Conservation (phyloP, 345 rosid genomes). For the Abelmoschus esculentus region DNA sequence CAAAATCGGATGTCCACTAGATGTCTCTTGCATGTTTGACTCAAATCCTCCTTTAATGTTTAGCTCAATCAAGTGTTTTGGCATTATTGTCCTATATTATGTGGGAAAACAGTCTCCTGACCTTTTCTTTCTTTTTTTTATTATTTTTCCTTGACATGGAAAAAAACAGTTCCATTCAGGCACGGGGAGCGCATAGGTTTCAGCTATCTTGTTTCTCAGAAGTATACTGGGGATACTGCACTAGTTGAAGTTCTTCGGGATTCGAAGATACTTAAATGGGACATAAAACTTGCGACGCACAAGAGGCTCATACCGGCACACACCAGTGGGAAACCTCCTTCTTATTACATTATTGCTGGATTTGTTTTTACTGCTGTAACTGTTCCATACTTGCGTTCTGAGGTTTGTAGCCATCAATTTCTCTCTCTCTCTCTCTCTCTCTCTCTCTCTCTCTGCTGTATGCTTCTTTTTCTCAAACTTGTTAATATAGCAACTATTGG, state of each 20-base stretch:
- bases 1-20: not conserved
- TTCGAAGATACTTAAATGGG: conserved; percentile 50
- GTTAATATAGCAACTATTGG: not conserved
- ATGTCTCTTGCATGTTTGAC: not conserved
- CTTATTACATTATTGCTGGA: conserved; percentile 89
- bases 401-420: conserved; percentile 35
- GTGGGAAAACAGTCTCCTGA: not conserved
- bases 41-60: not conserved
- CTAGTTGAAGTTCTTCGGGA: conserved; percentile 67
- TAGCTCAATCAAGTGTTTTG: not conserved
- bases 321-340: conserved; percentile 64
- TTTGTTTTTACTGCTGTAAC: conserved; percentile 80
- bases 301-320: conserved; percentile 84
- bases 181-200: conserved; percentile 93
- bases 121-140: conserved; percentile 9
- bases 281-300: conserved; percentile 79
- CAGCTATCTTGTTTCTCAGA: conserved; percentile 88
- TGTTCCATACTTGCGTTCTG: conserved; percentile 89
- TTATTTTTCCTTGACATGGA: not conserved
- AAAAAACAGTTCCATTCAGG: conserved; percentile 74
- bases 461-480: not conserved
- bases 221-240: conserved; percentile 81
- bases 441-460: too few species aligned
- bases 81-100: not conserved
- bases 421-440: too few species aligned